phyloP scores from a whole-genome alignment of 1,284 basidiomycete species.

The Ceratobasidium sp. region DNA sequence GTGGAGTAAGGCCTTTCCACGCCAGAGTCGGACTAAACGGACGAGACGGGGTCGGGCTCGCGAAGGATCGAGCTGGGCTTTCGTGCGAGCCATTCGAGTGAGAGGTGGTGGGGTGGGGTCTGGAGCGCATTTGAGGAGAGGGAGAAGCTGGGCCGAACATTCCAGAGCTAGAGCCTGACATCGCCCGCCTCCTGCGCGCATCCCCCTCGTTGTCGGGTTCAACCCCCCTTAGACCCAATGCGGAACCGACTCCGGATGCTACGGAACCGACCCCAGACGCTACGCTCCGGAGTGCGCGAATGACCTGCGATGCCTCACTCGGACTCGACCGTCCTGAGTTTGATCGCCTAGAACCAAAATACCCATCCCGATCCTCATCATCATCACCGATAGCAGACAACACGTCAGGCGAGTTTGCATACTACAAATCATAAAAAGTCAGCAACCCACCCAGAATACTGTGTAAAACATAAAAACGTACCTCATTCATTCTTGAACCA shows the following conservation, averaged over 20 bases:
- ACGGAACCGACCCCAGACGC: background rate
- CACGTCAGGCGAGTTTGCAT: background rate
- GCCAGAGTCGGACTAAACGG: conserved; percentile 23
- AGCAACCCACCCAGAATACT: no score
- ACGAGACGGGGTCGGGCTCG: background rate
- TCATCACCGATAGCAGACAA: background rate
- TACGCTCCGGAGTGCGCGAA: conserved; percentile 10
- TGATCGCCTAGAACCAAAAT: background rate
- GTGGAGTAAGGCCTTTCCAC: conserved; percentile 30
- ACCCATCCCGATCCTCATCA: background rate
- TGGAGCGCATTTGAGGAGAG: background rate
- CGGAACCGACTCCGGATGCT: conserved; percentile 1
- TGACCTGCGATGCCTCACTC: conserved; percentile 30
- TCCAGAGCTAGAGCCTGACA: background rate
- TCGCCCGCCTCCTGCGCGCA: background rate
- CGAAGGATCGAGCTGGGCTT: background rate
- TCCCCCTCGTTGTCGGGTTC: background rate
- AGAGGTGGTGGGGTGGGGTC: background rate
- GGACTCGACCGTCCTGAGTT: conserved; percentile 2
- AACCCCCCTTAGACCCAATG: background rate
- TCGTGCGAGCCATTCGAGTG: background rate
- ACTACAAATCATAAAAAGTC: no score
- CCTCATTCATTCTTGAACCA: no score
- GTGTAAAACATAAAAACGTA: no score
- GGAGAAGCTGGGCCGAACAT: background rate